These are phyloP conservation scores for Leishmania tropica DNA, from an alignment of 208 protist genomes.

Conservation along the genomic window DNA sequence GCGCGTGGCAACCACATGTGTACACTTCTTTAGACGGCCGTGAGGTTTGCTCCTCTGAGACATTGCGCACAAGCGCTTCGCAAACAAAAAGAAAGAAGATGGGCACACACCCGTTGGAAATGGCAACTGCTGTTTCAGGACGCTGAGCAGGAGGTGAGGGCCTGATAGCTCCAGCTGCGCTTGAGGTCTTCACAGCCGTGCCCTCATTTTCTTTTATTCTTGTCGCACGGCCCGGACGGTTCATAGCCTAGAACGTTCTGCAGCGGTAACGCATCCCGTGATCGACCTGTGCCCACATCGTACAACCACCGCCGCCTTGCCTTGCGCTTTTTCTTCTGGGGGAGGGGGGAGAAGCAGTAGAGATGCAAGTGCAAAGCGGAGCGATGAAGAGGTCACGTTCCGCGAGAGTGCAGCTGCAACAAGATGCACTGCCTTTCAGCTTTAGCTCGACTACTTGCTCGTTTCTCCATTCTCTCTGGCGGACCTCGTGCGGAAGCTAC, in stretches of 20 bases:
- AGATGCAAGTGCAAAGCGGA: not conserved
- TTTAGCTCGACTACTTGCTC: not conserved
- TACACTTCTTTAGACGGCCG: not conserved
- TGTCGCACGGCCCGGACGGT: not conserved
- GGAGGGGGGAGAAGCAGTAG: not conserved
- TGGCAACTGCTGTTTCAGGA: not conserved
- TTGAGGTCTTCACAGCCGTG: not conserved
- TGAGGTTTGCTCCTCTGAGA: not conserved
- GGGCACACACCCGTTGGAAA: not conserved
- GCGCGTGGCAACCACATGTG: not conserved
- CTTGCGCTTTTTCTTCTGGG: not conserved
- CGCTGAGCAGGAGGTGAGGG: not conserved
- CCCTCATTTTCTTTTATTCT: not conserved
- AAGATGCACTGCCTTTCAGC: not conserved
- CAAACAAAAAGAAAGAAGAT: not conserved
- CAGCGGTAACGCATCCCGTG: not conserved
- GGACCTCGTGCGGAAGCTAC: too few relatives aligned
- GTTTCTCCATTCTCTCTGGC: not conserved
- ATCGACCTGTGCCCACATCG: too few relatives aligned
- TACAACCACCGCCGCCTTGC: not conserved
- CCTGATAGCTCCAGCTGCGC: not conserved
- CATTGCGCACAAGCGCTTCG: not conserved
- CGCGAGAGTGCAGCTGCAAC: not conserved
- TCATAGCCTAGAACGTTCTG: not conserved
- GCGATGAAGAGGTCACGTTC: not conserved